phyloP scores from a whole-genome alignment of 495 filamentous ascomycete genomes.

The Cercophora scortea region DNA sequence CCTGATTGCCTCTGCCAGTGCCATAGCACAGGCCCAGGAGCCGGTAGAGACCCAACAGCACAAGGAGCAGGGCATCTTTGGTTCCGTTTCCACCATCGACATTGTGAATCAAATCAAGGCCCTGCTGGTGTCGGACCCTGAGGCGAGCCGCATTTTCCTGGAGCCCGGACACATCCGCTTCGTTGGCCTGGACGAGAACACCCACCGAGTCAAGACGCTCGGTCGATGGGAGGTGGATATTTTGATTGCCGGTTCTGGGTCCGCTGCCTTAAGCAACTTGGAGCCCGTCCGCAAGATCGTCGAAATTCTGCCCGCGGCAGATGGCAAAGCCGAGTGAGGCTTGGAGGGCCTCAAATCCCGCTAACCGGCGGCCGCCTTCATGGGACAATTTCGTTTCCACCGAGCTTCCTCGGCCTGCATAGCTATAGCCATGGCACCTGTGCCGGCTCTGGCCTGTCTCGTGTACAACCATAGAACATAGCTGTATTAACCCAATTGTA shows the following conservation, averaged over 20 bases:
- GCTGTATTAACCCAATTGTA: too few species aligned
- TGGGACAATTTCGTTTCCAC: too few species aligned
- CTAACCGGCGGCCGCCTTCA: too few species aligned
- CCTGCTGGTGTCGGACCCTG: constrained; percentile 16
- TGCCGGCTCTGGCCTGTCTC: too few species aligned
- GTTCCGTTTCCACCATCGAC: constrained; percentile 32
- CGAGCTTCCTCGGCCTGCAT: too few species aligned
- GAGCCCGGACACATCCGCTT: constrained; percentile 24
- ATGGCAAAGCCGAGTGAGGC: neutral
- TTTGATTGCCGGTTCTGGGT: neutral
- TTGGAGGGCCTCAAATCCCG: neutral
- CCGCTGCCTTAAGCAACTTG: neutral
- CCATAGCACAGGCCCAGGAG: neutral
- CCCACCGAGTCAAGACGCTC: constrained; percentile 31
- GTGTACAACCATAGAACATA: too few species aligned
- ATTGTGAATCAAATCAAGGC: constrained; percentile 23
- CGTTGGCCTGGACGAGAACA: constrained; percentile 20
- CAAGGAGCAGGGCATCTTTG: constrained; percentile 24
- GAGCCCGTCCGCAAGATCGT: constrained; percentile 23
- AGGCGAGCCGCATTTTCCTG: constrained; percentile 24
- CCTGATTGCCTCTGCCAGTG: constrained; percentile 6
- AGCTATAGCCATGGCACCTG: too few species aligned
- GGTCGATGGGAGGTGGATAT: constrained; percentile 32
- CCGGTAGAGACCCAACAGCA: neutral
- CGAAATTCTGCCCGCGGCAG: constrained; percentile 23